Evolutionary conservation across 495 filamentous ascomycete species (phyloP), one percentile per base, ranked within the genome.

Genomic region (Entonaema liquescens): DNA sequence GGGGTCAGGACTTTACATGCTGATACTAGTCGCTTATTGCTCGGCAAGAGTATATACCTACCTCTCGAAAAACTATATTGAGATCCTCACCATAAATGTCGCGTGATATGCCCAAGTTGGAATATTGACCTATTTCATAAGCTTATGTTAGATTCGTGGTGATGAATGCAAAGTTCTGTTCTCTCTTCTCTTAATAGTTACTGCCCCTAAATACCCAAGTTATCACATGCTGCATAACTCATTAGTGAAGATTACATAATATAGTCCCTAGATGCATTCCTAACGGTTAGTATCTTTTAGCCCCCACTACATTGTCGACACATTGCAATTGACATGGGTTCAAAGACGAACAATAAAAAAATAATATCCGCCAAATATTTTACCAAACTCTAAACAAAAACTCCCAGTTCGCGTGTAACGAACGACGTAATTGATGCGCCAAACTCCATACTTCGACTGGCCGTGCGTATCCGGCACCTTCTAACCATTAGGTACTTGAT

Each of bases 271-370:
- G 3, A 23, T 21, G 17, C 40, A 47, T 47, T 47, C 17, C 7
- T 5, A 33, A n/a, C n/a, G n/a, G n/a, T n/a, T n/a, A n/a, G n/a
- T n/a, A n/a, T n/a, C 31, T 47, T 47, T 47, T 1, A 3, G 42
- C 17, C 42, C 36, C 42, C 42, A 23, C 42, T 19, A 23, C 26
- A 29, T 29, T 71, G 33, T 62, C 68, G 68, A 71, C 68, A 71
- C 68, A 62, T 71, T 58, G 68, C 62, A 71, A 69, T 69, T 69
- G 65, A 62, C 33, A 66, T 25, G 59, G 59, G 15, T 36, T 21
- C 7, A 63, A 57, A 40, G 56, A 47, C n/a, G 26, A 67, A 40
- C 31, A 6, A 26, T 28, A 67, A 59, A 42, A 50, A 57, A 31
- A 49, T 40, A 62, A 68, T 44, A 38, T 53, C 42, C 63, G 60